Percentiles rank a stretch among this genome's conserved stretches.
phyloP scores from a whole-genome alignment of 2,329 filamentous ascomycete species.

The Ploettnerulaceae sp. region DNA sequence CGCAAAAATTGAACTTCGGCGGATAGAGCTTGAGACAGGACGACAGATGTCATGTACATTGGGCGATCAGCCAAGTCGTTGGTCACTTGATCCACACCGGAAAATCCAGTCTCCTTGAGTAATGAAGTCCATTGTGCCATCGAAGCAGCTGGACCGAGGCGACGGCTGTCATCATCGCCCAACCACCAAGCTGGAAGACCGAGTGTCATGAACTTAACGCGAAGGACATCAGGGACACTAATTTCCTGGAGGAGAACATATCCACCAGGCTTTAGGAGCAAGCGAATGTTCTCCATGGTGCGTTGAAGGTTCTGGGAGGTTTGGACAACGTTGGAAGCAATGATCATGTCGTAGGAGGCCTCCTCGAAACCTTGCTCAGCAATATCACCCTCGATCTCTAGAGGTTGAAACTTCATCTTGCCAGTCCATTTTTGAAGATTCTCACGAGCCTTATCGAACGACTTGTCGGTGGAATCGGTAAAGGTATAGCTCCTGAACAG shows the following conservation, averaged over 20 bases:
- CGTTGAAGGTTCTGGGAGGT: conserved; percentile 32
- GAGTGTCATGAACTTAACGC: conserved; percentile 11
- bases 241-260: conserved; percentile 43
- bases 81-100: conserved; percentile 29
- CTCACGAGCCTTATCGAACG: conserved; percentile 35
- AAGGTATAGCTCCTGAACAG: conserved; percentile 32
- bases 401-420: conserved; percentile 34
- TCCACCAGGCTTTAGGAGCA: conserved; percentile 41
- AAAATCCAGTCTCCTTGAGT: conserved; percentile 29
- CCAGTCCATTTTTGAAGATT: conserved; percentile 23
- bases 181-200: conserved; percentile 20
- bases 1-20: conserved; percentile 8
- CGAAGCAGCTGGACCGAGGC: conserved; percentile 5
- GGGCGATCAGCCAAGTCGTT: conserved; percentile 13
- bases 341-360: conserved; percentile 37
- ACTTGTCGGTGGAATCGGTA: conserved; percentile 39
- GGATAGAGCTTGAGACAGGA: conserved; percentile 8
- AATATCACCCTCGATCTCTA: conserved; percentile 34
- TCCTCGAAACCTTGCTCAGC: conserved; percentile 33
- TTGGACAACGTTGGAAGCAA: conserved; percentile 39
- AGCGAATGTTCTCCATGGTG: conserved; percentile 34
- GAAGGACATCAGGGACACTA: conserved; percentile 34
- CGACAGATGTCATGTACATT: conserved; percentile 11
- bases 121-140: conserved; percentile 25
- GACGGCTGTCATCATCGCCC: conserved; percentile 17